Evolutionary conservation across 2,329 filamentous ascomycete species (phyloP).

Genomic region (Alternaria conjuncta): DNA sequence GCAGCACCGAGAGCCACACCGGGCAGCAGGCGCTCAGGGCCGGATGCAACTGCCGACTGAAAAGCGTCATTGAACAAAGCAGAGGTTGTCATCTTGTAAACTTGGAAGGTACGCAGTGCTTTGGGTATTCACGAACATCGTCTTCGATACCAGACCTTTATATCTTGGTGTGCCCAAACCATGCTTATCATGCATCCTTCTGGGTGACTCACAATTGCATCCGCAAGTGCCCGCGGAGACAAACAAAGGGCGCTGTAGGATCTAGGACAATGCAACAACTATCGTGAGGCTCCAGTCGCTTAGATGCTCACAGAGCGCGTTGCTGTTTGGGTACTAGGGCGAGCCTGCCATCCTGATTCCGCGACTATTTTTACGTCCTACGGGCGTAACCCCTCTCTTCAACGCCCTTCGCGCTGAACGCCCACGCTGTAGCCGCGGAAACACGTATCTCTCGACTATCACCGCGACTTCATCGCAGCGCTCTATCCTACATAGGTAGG

Average conservation of each 20-base stretch:
- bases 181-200: background rate
- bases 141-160: background rate
- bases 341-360: background rate
- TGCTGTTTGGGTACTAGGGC: background rate
- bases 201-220: background rate
- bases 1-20: constrained; percentile 31
- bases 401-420: background rate
- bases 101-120: background rate
- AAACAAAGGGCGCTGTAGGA: background rate
- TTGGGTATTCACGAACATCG: background rate
- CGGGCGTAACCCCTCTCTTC: background rate
- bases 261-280: background rate
- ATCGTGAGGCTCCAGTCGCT: background rate
- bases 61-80: constrained; percentile 19
- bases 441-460: background rate
- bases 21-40: constrained; percentile 21
- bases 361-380: background rate
- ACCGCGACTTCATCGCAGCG: background rate
- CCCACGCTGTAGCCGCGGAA: background rate
- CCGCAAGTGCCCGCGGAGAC: background rate
- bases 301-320: background rate
- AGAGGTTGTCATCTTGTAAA: background rate
- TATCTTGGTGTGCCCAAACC: background rate
- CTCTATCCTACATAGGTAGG: background rate
- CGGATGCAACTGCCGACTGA: constrained; percentile 25